Conservation (phyloP, 164 flowering plant species). For the Nymphaea colorata region DNA sequence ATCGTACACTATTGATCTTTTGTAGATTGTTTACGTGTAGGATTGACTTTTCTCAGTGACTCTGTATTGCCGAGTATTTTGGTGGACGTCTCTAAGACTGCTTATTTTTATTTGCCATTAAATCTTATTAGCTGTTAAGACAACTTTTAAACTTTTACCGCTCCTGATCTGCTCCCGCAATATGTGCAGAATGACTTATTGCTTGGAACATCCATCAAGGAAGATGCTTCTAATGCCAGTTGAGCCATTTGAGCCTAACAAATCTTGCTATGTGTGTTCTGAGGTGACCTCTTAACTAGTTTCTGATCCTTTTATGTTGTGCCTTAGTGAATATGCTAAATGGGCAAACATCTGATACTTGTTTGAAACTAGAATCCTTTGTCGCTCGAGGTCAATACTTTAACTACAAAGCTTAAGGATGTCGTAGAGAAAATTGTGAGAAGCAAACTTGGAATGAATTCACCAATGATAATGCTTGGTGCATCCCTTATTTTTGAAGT, state of each 20-base stretch:
- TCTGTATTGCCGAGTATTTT: too few relatives aligned
- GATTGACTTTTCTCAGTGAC: too few relatives aligned
- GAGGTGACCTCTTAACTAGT: constrained; percentile 33
- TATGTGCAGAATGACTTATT: constrained; percentile 69
- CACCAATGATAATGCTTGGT: constrained; percentile 83
- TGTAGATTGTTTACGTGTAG: too few relatives aligned
- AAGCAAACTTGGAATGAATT: constrained; percentile 84
- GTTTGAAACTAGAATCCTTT: constrained; percentile 59
- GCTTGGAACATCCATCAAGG: constrained; percentile 61
- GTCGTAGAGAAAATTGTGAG: constrained; percentile 85
- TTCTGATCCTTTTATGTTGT: neutral
- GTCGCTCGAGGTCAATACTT: constrained; percentile 67
- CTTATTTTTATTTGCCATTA: too few relatives aligned
- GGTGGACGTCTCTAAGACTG: too few relatives aligned
- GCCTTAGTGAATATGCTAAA: neutral
- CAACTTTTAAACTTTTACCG: neutral
- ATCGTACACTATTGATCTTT: too few relatives aligned
- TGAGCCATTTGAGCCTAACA: constrained; percentile 91
- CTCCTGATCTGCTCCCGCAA: neutral
- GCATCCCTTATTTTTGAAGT: constrained; percentile 75
- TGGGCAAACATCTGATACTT: neutral
- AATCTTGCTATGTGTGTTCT: constrained; percentile 88
- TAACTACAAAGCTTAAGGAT: constrained; percentile 60
- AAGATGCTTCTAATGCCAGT: constrained; percentile 94
- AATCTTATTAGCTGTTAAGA: too few relatives aligned